phyloP scores from a whole-genome alignment of 2,329 filamentous ascomycete species.

The Fusarium penzigii region DNA sequence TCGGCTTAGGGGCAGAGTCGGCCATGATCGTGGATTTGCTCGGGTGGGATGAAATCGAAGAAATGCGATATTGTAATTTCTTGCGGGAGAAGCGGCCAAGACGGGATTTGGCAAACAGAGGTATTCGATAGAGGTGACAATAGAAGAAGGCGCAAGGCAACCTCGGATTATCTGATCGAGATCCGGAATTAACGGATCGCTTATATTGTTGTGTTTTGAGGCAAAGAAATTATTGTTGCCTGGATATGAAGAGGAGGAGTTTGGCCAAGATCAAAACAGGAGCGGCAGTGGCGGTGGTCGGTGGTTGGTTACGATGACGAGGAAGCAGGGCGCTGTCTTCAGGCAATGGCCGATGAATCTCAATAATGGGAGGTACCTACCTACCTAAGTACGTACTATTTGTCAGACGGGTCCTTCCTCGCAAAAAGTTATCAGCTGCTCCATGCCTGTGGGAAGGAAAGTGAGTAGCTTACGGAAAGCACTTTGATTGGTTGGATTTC shows the following conservation, averaged over 20 bases:
- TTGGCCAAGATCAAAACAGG: constrained; percentile 1
- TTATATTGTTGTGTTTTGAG: too few species aligned
- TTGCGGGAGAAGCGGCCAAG: background rate
- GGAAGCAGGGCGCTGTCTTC: background rate
- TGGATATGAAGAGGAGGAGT: constrained; percentile 17
- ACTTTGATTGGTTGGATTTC: background rate
- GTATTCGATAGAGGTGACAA: too few species aligned
- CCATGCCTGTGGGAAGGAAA: too few species aligned
- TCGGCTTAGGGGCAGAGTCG: constrained; percentile 78
- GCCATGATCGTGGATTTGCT: constrained; percentile 35
- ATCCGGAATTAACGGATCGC: too few species aligned
- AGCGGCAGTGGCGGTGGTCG: constrained; percentile 25
- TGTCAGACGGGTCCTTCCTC: constrained; percentile 2
- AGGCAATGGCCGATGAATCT: too few species aligned
- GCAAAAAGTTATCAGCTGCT: too few species aligned
- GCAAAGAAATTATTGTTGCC: too few species aligned
- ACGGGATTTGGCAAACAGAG: too few species aligned
- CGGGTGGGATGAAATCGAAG: constrained; percentile 13
- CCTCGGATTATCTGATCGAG: too few species aligned
- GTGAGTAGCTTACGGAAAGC: constrained; percentile 1
- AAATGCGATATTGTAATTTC: constrained; percentile 2
- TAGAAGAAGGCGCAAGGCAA: too few species aligned
- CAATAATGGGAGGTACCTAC: constrained; percentile 18
- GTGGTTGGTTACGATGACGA: constrained; percentile 32
- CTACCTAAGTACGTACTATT: background rate